Percentiles rank a stretch among this genome's conserved stretches.
phyloP scores from a whole-genome alignment of 805 yeast species.

The Yarrowia deformans region DNA sequence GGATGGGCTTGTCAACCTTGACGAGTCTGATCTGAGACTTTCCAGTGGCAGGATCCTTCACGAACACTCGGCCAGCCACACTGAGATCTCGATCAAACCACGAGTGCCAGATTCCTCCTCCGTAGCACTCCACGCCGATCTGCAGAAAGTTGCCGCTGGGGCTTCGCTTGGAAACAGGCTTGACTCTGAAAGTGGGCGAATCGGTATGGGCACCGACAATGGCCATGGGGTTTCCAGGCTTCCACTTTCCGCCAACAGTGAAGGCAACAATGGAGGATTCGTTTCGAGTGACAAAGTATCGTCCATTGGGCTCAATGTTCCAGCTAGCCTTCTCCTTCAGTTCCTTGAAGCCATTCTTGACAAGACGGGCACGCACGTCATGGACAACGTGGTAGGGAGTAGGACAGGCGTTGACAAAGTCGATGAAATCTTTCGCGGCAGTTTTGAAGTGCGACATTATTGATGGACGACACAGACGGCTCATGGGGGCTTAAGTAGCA shows the following conservation, averaged over 20 bases:
- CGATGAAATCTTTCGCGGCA: conserved; percentile 61
- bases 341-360: conserved; percentile 72
- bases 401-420: conserved; percentile 83
- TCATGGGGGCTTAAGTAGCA: conserved; percentile 36
- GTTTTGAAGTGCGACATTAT: conserved; percentile 27
- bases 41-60: conserved; percentile 57
- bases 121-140: conserved; percentile 92
- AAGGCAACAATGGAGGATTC: conserved; percentile 89
- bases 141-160: conserved; percentile 68
- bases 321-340: conserved; percentile 75
- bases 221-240: conserved; percentile 81
- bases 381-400: conserved; percentile 94
- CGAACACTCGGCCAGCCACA: conserved; percentile 89
- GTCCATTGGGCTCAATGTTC: conserved; percentile 66
- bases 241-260: conserved; percentile 74
- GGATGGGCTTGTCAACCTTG: conserved; percentile 79
- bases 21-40: conserved; percentile 70
- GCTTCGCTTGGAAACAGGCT: conserved; percentile 83
- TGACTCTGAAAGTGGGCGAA: conserved; percentile 88
- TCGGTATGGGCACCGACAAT: conserved; percentile 97
- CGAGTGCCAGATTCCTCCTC: conserved; percentile 95
- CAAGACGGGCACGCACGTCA: conserved; percentile 62
- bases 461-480: conserved; percentile 26
- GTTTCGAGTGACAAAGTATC: conserved; percentile 88
- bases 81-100: conserved; percentile 97